These are phyloP conservation scores for Setaria italica DNA, from an alignment of 202 grass and related monocot species.

Conservation along the genomic window DNA sequence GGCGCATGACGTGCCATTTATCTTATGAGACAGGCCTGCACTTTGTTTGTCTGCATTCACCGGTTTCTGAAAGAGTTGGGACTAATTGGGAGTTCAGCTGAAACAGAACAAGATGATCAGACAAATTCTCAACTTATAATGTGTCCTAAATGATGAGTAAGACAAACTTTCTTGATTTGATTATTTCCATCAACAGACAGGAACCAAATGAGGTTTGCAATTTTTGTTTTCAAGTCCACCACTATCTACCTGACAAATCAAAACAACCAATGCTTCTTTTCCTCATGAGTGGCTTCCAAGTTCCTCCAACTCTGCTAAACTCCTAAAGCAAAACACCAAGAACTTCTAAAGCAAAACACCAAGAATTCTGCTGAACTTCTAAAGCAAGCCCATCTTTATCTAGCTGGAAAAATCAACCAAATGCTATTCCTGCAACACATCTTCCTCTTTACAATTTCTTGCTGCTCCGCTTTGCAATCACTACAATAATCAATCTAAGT, in stretches of 20 bases:
- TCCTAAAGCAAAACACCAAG: conserved; percentile 34
- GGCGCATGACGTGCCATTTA: conserved; percentile 2
- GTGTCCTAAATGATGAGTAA: conserved; percentile 11
- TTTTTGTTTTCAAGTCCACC: not conserved
- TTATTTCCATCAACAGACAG: not conserved
- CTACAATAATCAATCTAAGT: conserved; percentile 18
- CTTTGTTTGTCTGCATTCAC: conserved; percentile 24
- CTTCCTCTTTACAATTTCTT: conserved; percentile 7
- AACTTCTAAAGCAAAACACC: not conserved
- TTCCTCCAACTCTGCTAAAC: conserved; percentile 24
- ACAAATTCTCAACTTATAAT: not conserved
- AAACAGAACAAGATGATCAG: conserved; percentile 4
- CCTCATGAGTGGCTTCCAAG: conserved; percentile 55
- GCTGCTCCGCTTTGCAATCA: conserved; percentile 9
- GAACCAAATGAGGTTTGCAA: not conserved
- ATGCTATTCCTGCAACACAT: conserved; percentile 12
- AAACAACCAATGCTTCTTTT: conserved; percentile 25
- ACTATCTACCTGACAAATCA: conserved; percentile 5
- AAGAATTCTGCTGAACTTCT: not conserved
- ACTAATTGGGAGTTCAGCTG: not conserved
- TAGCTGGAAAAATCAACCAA: not conserved
- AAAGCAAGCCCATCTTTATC: not conserved
- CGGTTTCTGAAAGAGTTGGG: not conserved
- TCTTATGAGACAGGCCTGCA: conserved; percentile 8
- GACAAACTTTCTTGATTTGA: not conserved